Evolutionary conservation across 2,329 filamentous ascomycete genomes (phyloP), one percentile per base, ranked within the genome.

Genomic region (Microsporum canis): DNA sequence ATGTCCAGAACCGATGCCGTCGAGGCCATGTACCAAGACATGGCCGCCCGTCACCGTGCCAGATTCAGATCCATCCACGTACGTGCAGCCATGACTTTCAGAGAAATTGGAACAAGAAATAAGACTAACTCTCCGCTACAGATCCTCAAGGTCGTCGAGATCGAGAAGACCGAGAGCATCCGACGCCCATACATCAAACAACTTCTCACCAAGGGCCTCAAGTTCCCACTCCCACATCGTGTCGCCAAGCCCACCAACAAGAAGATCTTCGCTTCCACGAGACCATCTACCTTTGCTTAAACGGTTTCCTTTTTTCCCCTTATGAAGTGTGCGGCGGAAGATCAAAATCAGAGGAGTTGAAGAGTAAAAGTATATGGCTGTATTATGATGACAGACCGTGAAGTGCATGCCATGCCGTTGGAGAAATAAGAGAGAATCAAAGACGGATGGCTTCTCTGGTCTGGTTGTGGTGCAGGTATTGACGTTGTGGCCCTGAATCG

Each of bases 141-240:
- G 92, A 92, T 99, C 79, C 89, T 99, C 78, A 95, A 95, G 80
- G 92, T 99, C 73, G 88, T 96, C 74, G 94, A 99, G 83, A 79
- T 99, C 75, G 88, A 95, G 84, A 96, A 96, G 86, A 83, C 80
- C 75, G 89, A 91, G 70, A 90, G 94, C 77, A 82, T 99, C 83
- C 94, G 92, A 84, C 90, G 94, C 79, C 92, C 94, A 70, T 99
- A 99, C 87, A 95, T 99, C 84, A 95, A 91, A 85, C 94, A 99
- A 83, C 89, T 99, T 78, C 81, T 95, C 77, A 81, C 84, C 80
- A 97, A 97, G 88, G 78, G 85, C 80, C 89, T 99, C 79, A 89
- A 88, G 80, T 99, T 99, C 89, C 94, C 94, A 78, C 89, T 99
- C 71, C 94, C 94, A 77, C 94, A 99, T 86, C 94, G 95, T 75